Evolutionary conservation across 495 filamentous ascomycete species (phyloP).

Genomic region (Xylaria intraflava): DNA sequence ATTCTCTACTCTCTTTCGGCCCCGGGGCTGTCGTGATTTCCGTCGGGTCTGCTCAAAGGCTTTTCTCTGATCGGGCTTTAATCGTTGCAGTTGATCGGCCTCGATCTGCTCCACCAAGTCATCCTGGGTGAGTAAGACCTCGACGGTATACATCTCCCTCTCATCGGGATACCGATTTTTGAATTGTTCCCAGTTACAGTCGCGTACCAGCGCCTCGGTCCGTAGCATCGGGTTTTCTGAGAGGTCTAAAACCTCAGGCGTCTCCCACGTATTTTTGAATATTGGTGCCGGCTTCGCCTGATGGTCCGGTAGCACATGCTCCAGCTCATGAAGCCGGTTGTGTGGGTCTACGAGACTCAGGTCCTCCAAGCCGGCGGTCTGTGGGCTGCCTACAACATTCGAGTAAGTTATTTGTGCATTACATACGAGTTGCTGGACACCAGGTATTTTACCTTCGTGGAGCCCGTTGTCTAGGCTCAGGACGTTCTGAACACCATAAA

Average conservation of each 20-base stretch:
- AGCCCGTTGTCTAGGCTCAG: neutral
- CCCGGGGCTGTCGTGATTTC: constrained; percentile 16
- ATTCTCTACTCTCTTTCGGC: constrained; percentile 15
- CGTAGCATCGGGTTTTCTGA: constrained; percentile 6
- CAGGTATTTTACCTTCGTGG: neutral
- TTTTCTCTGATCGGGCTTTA: constrained; percentile 12
- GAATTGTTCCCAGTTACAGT: constrained; percentile 33
- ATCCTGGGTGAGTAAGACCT: constrained; percentile 24
- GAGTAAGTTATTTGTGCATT: neutral
- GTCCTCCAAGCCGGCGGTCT: constrained; percentile 1
- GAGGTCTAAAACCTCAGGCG: neutral
- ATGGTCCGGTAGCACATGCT: neutral
- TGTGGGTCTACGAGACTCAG: constrained; percentile 8
- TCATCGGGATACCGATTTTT: constrained; percentile 31
- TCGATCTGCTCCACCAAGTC: constrained; percentile 12
- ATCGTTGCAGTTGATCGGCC: constrained; percentile 4
- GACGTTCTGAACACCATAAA: neutral
- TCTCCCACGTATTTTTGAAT: neutral
- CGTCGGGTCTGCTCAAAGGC: constrained; percentile 7
- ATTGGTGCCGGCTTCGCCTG: neutral
- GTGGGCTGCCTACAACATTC: neutral
- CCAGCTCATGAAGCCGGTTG: constrained; percentile 7
- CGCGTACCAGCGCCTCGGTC: constrained; percentile 20
- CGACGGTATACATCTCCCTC: constrained; percentile 27
- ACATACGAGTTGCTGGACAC: neutral